Base-by-base conservation (phyloP, 2,329 filamentous ascomycete genomes). In the Chalara sp. region DNA sequence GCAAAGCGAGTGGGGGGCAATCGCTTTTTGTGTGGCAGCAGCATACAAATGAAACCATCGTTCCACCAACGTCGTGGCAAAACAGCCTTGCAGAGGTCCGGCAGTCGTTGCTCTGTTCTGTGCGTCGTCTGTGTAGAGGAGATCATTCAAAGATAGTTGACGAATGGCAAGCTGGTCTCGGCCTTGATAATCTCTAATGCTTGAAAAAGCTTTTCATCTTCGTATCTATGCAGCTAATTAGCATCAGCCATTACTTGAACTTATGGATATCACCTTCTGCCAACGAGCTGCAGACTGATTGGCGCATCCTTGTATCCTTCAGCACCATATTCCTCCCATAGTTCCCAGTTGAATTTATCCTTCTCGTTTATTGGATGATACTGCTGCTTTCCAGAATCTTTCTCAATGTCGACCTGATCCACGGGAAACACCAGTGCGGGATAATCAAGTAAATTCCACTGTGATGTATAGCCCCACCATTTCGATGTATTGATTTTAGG, bases 381-480 rank as follows among this genome's bases (percentile, higher is more conserved):
- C 5, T 58, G 56, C 51, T 50, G 59, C 49, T 50, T 53, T 30
- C 41, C 61, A 48, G 1, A 58, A 52, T 54, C 56, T 54, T 67
- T 64, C 35, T 47, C 52, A 6, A 61, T 49, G 56, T 66, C 56
- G 33, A 68, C 59, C 48, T 61, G 64, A 13, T 66, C 67, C 2
- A 77, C 79, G 0, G 84, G 84, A 60, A 87, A 84, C 0, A 81
- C 73, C 2, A 78, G 64, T 7, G 73, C 76, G 0, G 84, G 80
- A 63, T 85, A 86, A 63, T 88, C 83, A 1, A 87, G 72, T 41
- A 87, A 59, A 61, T 87, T 88, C 81, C 83, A 87, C 54, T 82
- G 76, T 0, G 75, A 69, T 0, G 81, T 85, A 57, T 87, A 88
- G 1, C 75, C 76, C 81, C 82, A 87, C 70, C 62, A 84, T 60